Base-by-base conservation (phyloP, 805 yeast species). In the Diddensiella transvaalensis region DNA sequence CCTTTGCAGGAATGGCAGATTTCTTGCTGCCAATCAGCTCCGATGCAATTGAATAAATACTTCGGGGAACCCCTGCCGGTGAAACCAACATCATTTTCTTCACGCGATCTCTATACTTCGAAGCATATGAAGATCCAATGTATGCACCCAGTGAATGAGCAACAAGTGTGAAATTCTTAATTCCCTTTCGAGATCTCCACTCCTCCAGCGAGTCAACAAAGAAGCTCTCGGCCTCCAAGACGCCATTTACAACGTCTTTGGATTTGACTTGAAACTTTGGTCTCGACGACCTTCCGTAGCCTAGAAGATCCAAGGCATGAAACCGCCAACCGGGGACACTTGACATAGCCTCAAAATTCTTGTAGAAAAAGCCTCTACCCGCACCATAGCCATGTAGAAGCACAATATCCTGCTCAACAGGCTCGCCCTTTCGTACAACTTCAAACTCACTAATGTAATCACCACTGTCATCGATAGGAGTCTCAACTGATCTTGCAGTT, bases 101-200 rank as follows among this genome's bases (percentile, higher is more conserved):
- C 52, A 90, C 83, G 39, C 80, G 77, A 1, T 72, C 67, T 0
- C 91, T 87, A 53, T 74, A 68, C 47, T 74, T 72, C 45, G 82
- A 70, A 3, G 87, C 84, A 57, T 87, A 85, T 3, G 83, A 66
- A 0, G 83, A 77, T 62, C 85, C 77, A 17, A 91, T 59, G 61
- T 90, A 91, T 0, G 95, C 96, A 3, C 99, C 99, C 78, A 93
- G 74, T 0, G 96, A 89, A 67, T 91, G 99, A 1, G 96, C 95
- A 64, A 82, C 78, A 38, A 79, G 75, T 44, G 83, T 68, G 50
- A 79, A 80, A 46, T 75, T 73, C 21, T 72, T 69, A 22, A 78
- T 70, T 4, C 76, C 75, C 43, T 83, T 67, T 38, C 67, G 63
- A 1, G 52, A 48, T 46, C 85, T 70, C 95, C 96, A 87, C 22